phyloP scores from a whole-genome alignment of 495 filamentous ascomycete genomes.

The Neurospora africana region DNA sequence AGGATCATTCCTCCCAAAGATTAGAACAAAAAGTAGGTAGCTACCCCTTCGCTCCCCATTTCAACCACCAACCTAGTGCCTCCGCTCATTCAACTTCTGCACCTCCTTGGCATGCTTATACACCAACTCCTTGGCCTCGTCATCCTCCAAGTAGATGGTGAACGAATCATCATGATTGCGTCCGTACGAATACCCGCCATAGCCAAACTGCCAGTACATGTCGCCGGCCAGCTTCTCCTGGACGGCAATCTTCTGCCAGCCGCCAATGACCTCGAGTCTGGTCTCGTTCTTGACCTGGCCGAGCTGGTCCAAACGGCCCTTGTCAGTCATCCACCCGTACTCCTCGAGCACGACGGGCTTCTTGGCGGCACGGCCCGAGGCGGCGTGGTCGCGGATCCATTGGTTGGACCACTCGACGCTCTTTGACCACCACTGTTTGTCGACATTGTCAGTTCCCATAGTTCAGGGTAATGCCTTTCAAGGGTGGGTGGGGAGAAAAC shows the following conservation, averaged over 20 bases:
- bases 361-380: slow-evolving; percentile 40
- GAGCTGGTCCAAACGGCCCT: slow-evolving; percentile 26
- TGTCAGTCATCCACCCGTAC: slow-evolving; percentile 44
- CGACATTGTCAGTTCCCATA: background rate
- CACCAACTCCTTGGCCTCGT: slow-evolving; percentile 31
- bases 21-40: background rate
- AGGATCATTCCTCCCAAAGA: background rate
- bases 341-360: slow-evolving; percentile 65
- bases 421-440: slow-evolving; percentile 10
- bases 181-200: slow-evolving; percentile 40
- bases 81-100: slow-evolving; percentile 13
- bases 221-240: slow-evolving; percentile 43
- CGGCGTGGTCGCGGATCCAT: slow-evolving; percentile 54
- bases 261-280: slow-evolving; percentile 35
- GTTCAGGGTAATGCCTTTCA: background rate
- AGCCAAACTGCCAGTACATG: slow-evolving; percentile 60
- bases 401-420: slow-evolving; percentile 35
- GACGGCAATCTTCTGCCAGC: slow-evolving; percentile 49
- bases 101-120: slow-evolving; percentile 21
- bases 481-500: background rate
- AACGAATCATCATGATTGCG: slow-evolving; percentile 51
- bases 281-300: slow-evolving; percentile 24
- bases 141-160: slow-evolving; percentile 32
- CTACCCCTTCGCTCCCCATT: background rate
- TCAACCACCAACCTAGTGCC: background rate